Evolutionary conservation across 176 grass and related monocot genomes (phyloP), one percentile per base, ranked within the genome.

Genomic region (Bromus sterilis): DNA sequence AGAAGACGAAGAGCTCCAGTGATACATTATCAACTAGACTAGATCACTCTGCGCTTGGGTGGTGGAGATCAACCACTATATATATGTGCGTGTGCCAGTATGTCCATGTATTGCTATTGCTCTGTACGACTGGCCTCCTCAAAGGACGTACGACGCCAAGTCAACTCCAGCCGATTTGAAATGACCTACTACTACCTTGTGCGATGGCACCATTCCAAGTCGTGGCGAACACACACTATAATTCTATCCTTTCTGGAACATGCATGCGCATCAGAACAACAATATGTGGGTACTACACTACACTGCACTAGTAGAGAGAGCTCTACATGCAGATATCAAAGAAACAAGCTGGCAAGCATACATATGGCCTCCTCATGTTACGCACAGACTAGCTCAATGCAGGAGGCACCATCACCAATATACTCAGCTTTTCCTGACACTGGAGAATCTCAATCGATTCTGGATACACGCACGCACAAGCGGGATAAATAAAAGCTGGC

Each of bases 141-240:
- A 40, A 40, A 66, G 33, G 64, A 37, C 64, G 9, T 20, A 10
- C 1, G 33, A 37, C 6, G 43, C 35, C 72, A 77, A 68, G 78
- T 80, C 78, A 80, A 80, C 78, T 80, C 62, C n/a, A n/a, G n/a
- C n/a, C 39, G 46, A 69, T 69, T 56, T 68, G 63, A 69, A 66
- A 67, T 7, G 30, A 67, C 60, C 43, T 78, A 24, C 37, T 64
- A 6, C 75, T 59, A 6, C 11, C 18, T 25, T 34, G 42, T 62
- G 75, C 56, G 18, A 42, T 77, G 35, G 28, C 4, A 73, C 70
- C n/a, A 26, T 76, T 56, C 40, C 40, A 71, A 77, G 36, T 35
- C 23, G 14, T 28, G 32, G 55, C 9, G 37, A 29, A 12, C 23
- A 61, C 11, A 29, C 3, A 61, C 43, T 13, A 46, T 4, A 6